Conservation (phyloP, 768 basidiomycete genomes). For the Hemileccinum impolitum region DNA sequence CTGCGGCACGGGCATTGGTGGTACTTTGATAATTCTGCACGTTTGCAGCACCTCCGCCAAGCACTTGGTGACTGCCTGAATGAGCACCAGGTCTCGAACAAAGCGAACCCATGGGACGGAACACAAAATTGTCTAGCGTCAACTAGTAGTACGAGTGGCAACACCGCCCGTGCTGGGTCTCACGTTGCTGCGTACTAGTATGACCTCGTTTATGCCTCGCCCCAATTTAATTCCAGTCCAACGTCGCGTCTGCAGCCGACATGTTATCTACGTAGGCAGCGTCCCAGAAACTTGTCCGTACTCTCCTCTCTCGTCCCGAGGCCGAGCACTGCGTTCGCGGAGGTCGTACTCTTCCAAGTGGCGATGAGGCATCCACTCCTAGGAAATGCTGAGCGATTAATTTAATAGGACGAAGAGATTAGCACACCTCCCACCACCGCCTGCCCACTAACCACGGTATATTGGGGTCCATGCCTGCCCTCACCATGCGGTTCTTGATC, state of each 20-base stretch:
- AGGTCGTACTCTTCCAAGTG: conserved; percentile 52
- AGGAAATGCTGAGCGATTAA: conserved; percentile 17
- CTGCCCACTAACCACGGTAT: conserved; percentile 60
- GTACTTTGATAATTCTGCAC: conserved; percentile 24
- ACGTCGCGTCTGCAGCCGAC: background rate
- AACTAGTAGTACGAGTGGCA: too few relatives aligned
- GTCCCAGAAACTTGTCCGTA: conserved; percentile 43
- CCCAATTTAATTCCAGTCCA: background rate
- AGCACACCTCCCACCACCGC: conserved; percentile 82
- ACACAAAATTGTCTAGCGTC: too few relatives aligned
- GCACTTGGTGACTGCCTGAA: conserved; percentile 46
- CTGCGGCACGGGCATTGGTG: conserved; percentile 49
- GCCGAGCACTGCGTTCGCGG: conserved; percentile 32
- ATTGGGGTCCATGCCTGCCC: conserved; percentile 66
- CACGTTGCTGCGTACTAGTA: conserved; percentile 3
- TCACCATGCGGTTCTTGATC: conserved; percentile 77
- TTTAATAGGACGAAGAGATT: conserved; percentile 16
- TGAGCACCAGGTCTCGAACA: conserved; percentile 50
- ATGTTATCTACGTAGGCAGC: conserved; percentile 18
- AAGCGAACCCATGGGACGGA: conserved; percentile 45
- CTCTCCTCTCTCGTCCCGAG: conserved; percentile 36
- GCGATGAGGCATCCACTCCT: conserved; percentile 46
- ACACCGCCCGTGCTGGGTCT: too few relatives aligned
- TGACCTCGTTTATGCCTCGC: conserved; percentile 22
- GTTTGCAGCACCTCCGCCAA: conserved; percentile 36